These are phyloP conservation scores for Lathyrus oleraceus DNA, from an alignment of 306 rosid genomes.

Conservation along the genomic window DNA sequence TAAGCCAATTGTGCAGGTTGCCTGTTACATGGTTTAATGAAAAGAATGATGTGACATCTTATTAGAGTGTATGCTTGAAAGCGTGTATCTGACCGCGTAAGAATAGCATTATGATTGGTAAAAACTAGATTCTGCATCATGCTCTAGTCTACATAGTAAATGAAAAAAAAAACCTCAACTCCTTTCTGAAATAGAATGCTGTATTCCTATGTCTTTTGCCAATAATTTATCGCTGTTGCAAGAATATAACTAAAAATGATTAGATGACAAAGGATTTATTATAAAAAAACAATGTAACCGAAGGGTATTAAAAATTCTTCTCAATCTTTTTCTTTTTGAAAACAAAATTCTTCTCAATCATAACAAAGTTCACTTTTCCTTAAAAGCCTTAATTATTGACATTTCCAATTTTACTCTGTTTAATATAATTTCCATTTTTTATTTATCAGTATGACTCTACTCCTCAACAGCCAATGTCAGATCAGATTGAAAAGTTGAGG, in stretches of 20 bases:
- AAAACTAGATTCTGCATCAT: constrained; percentile 25
- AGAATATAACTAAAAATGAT: constrained; percentile 21
- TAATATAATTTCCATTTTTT: constrained; percentile 13
- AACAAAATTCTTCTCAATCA: background rate
- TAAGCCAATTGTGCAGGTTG: background rate
- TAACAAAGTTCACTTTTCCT: background rate
- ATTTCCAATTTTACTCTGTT: constrained; percentile 1
- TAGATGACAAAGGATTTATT: constrained; percentile 4
- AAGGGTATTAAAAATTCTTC: constrained; percentile 14
- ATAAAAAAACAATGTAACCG: background rate
- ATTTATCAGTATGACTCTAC: constrained; percentile 58
- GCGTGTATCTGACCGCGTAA: background rate
- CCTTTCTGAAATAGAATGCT: constrained; percentile 17
- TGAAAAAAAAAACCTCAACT: constrained; percentile 9
- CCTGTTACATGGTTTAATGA: background rate
- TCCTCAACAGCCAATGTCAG: constrained; percentile 61
- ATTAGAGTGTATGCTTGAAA: background rate
- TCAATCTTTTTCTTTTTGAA: background rate
- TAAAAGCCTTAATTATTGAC: constrained; percentile 19
- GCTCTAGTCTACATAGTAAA: background rate
- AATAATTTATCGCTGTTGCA: constrained; percentile 8
- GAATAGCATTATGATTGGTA: background rate
- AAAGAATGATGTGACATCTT: background rate
- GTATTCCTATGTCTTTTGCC: constrained; percentile 14
- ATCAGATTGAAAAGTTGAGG: constrained; percentile 61